These are phyloP conservation scores for Ocimum tenuiflorum DNA, from an alignment of 257 asterid species.

Conservation along the genomic window DNA sequence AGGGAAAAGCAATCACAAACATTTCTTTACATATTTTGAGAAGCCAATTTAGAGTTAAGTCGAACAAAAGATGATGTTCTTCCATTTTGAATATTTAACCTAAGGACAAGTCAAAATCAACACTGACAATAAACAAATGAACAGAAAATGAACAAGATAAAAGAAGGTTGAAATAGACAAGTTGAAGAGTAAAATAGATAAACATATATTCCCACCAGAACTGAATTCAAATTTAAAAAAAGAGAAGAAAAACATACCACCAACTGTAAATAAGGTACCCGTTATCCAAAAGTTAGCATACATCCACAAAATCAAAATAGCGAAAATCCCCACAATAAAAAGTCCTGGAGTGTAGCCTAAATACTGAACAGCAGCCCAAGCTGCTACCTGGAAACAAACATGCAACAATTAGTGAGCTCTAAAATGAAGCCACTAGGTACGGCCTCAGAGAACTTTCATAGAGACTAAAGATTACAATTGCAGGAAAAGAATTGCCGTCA, in stretches of 20 bases:
- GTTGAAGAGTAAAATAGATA: neutral
- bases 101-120: neutral
- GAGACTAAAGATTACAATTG: constrained; percentile 14
- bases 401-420: constrained; percentile 17
- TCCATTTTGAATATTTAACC: neutral
- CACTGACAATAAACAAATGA: neutral
- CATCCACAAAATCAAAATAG: constrained; percentile 89
- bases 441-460: constrained; percentile 13
- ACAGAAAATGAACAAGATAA: neutral
- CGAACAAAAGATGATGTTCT: neutral
- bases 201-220: neutral
- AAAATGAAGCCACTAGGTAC: neutral
- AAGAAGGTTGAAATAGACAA: neutral
- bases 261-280: constrained; percentile 83
- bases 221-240: constrained; percentile 10
- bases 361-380: constrained; percentile 88
- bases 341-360: constrained; percentile 96
- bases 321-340: constrained; percentile 87
- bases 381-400: constrained; percentile 70
- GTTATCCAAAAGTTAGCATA: constrained; percentile 98
- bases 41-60: neutral
- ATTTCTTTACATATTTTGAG: neutral
- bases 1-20: neutral
- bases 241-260: constrained; percentile 57
- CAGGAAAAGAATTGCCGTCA: neutral